A percentile compares a stretch with the other conserved stretches of the same genome.
Evolutionary conservation across 2,329 filamentous ascomycete species (phyloP).

Genomic region (Aschersonia sp.): DNA sequence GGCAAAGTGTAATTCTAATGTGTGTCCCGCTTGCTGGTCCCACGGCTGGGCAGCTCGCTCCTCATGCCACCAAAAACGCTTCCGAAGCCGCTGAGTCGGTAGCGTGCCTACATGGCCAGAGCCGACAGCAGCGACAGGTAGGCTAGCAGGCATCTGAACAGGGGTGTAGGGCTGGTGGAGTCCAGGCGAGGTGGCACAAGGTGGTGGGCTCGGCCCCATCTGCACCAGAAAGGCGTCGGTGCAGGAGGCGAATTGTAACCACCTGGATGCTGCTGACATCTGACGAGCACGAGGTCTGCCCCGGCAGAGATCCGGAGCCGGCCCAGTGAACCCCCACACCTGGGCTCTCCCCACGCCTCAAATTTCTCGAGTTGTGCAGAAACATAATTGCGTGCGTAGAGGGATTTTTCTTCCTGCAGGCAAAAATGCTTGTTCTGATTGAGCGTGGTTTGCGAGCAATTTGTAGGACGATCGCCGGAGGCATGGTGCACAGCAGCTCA

Average conservation of each 20-base stretch:
- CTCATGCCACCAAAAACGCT: background rate
- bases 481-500: too few species aligned
- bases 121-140: background rate
- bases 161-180: background rate
- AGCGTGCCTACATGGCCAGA: background rate
- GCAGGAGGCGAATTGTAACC: background rate
- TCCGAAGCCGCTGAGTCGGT: constrained; percentile 1
- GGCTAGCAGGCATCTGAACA: background rate
- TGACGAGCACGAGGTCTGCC: constrained; percentile 3
- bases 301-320: constrained; percentile 3
- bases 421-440: background rate
- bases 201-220: background rate
- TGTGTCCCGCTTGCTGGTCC: background rate
- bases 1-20: background rate
- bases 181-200: background rate
- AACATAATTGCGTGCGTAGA: background rate
- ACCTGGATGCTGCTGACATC: constrained; percentile 1
- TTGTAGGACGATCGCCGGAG: too few species aligned
- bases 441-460: too few species aligned
- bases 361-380: background rate
- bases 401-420: background rate
- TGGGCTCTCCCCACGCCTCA: background rate
- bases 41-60: background rate
- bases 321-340: constrained; percentile 1
- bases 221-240: background rate